Conservation (phyloP, 768 basidiomycete species). For the Exidia glandulosa region DNA sequence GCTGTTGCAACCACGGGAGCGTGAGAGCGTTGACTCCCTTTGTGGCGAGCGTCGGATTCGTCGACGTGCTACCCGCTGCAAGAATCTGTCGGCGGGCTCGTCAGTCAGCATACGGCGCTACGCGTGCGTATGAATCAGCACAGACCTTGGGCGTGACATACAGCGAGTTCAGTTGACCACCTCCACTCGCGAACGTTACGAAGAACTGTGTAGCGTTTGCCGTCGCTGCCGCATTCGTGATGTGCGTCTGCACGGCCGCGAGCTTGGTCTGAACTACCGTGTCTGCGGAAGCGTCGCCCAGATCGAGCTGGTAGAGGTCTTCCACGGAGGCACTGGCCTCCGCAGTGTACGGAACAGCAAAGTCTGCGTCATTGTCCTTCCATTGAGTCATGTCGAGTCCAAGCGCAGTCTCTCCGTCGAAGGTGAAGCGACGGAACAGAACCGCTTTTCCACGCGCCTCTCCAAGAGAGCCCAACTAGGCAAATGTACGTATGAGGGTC, state of each 20-base stretch:
- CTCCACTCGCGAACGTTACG: constrained; percentile 6
- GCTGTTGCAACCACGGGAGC: not conserved
- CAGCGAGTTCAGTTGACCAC: not conserved
- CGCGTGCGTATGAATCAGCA: not conserved
- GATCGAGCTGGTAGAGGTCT: constrained; percentile 10
- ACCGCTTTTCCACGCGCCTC: constrained; percentile 41
- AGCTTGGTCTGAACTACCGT: constrained; percentile 5
- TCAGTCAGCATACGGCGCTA: not conserved
- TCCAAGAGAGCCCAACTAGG: constrained; percentile 21
- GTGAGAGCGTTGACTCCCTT: not conserved
- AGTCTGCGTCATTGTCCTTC: constrained; percentile 37
- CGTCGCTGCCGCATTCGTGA: not conserved
- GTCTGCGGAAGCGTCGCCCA: constrained; percentile 2
- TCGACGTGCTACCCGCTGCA: constrained; percentile 2
- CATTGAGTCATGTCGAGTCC: constrained; percentile 17
- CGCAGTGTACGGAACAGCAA: constrained; percentile 14
- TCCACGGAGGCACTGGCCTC: constrained; percentile 7
- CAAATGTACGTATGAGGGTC: not conserved
- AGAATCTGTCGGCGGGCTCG: not conserved
- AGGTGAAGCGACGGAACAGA: constrained; percentile 38
- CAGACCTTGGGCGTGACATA: not conserved
- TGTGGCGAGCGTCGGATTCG: not conserved
- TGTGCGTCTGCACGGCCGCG: constrained; percentile 4
- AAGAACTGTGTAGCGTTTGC: constrained; percentile 4
- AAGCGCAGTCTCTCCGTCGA: constrained; percentile 23